A percentile compares a stretch with the other conserved stretches of the same genome.
Evolutionary conservation across 2,329 filamentous ascomycete species (phyloP).

Genomic region (Aspergillus intermedius): DNA sequence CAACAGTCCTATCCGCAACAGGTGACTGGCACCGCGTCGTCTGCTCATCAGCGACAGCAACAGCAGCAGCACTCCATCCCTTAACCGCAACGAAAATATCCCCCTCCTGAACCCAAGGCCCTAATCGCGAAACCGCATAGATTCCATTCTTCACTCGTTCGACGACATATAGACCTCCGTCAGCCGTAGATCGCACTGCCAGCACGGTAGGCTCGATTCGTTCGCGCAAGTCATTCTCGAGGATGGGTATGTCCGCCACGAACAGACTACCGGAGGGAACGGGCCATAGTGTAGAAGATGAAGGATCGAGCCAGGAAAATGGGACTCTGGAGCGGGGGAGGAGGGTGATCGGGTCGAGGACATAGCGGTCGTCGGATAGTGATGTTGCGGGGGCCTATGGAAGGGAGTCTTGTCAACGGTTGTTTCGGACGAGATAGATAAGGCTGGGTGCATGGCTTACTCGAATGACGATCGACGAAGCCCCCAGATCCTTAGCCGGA

Average conservation of each 20-base stretch:
- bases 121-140: slow-evolving; percentile 34
- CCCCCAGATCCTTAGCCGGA: slow-evolving; percentile 8
- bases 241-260: slow-evolving; percentile 28
- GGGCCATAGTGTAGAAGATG: slow-evolving; percentile 17
- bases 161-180: slow-evolving; percentile 30
- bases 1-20: slow-evolving; percentile 3
- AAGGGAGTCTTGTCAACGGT: neutral
- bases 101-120: slow-evolving; percentile 28
- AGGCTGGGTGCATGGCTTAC: slow-evolving; percentile 16
- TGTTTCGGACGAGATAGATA: neutral
- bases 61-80: slow-evolving; percentile 17
- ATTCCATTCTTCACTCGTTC: slow-evolving; percentile 35
- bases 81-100: slow-evolving; percentile 35
- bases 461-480: slow-evolving; percentile 26
- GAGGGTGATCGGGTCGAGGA: slow-evolving; percentile 29
- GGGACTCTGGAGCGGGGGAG: slow-evolving; percentile 33
- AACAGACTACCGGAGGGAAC: slow-evolving; percentile 33
- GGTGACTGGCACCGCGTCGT: slow-evolving; percentile 4
- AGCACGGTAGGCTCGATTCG: slow-evolving; percentile 25
- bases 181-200: slow-evolving; percentile 23
- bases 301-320: slow-evolving; percentile 34
- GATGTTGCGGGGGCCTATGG: slow-evolving; percentile 30
- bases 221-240: slow-evolving; percentile 26
- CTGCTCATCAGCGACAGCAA: neutral
- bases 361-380: slow-evolving; percentile 27